Conservation (phyloP, 257 asterid genomes). For the Solanum chiquidenum region DNA sequence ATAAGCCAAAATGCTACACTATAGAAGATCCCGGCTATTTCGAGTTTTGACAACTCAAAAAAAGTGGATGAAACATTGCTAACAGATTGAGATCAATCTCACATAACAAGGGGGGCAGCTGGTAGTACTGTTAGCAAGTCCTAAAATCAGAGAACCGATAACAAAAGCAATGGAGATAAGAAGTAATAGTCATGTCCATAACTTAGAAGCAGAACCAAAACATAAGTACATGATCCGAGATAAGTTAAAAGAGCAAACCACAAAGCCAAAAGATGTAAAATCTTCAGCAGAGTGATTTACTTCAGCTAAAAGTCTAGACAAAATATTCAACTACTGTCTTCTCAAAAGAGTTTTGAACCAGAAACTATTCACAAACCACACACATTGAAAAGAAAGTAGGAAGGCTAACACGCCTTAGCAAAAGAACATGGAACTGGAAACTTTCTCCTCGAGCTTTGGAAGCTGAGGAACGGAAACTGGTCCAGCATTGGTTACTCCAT, state of each 20-base stretch:
- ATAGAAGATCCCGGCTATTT: too few species aligned
- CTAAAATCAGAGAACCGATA: neutral
- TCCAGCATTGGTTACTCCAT: conserved; percentile 46
- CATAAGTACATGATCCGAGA: neutral
- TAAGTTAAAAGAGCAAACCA: neutral
- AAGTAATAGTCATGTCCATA: neutral
- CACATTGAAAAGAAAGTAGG: neutral
- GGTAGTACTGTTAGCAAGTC: neutral
- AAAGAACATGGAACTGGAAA: conserved; percentile 73
- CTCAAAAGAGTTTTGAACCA: neutral
- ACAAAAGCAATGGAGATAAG: neutral
- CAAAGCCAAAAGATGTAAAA: neutral
- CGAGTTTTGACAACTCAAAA: too few species aligned
- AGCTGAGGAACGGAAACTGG: conserved; percentile 63
- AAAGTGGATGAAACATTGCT: too few species aligned
- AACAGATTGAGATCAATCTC: too few species aligned
- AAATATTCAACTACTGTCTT: neutral
- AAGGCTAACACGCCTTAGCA: conserved; percentile 18
- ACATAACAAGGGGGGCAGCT: too few species aligned
- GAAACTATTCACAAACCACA: neutral
- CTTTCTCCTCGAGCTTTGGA: conserved; percentile 58
- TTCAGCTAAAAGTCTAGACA: neutral
- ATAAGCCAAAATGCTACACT: too few species aligned
- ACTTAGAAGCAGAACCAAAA: neutral
- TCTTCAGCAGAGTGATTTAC: neutral